Conservation (phyloP, 192 early-diverging fungal genomes). For the Phlyctochytrium planicorne region DNA sequence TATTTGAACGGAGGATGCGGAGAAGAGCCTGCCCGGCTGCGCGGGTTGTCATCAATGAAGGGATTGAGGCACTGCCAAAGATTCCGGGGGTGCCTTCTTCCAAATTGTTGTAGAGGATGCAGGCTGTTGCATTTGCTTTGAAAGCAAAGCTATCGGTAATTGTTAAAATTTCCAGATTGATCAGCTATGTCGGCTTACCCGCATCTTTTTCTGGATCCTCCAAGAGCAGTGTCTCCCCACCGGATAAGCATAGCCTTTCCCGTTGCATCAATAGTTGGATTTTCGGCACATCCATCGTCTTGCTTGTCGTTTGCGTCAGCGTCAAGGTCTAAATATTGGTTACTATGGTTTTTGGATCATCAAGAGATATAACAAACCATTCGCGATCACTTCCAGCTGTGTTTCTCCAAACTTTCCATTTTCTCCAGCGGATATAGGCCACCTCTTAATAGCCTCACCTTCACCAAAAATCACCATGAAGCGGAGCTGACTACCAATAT, state of each 20-base stretch:
- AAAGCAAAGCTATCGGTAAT: constrained; percentile 21
- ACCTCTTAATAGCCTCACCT: no score
- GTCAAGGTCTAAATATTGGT: constrained; percentile 16
- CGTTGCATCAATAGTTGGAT: constrained; percentile 6
- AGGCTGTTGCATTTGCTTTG: constrained; percentile 24
- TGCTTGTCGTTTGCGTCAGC: constrained; percentile 23
- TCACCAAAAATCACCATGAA: no score
- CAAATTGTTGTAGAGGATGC: constrained; percentile 34
- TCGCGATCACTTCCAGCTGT: no score
- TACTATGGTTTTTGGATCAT: no score
- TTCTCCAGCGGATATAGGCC: no score
- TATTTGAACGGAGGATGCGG: constrained; percentile 27
- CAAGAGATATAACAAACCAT: no score
- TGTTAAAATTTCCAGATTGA: no score
- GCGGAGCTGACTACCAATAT: no score
- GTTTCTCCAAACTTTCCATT: no score
- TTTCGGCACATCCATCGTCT: constrained; percentile 19
- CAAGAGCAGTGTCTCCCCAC: constrained; percentile 14
- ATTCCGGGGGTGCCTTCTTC: constrained; percentile 7
- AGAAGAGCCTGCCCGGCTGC: constrained; percentile 15
- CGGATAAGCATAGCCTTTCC: constrained; percentile 35
- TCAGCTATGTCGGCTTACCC: no score
- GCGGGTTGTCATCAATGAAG: constrained; percentile 8
- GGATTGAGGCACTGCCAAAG: constrained; percentile 16
- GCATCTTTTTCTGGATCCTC: no score